phyloP scores from a whole-genome alignment of 169 alveolate genomes.

The Amoebophrya sp. region DNA sequence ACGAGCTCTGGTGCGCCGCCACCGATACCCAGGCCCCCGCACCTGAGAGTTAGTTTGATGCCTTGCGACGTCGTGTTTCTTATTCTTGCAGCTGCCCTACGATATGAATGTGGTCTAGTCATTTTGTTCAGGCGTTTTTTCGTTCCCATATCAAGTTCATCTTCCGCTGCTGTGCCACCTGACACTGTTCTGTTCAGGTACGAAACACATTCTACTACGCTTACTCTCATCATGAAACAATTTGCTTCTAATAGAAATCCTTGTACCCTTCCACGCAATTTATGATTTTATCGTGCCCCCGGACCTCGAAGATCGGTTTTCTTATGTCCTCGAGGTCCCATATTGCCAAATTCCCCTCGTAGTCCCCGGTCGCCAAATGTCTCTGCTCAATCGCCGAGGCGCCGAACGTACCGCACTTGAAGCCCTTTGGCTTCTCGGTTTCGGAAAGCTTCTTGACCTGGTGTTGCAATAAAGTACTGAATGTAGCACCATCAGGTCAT shows the following conservation, averaged over 20 bases:
- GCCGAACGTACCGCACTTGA: slow-evolving; percentile 48
- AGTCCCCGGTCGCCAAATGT: slow-evolving; percentile 49
- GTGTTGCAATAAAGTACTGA: not conserved
- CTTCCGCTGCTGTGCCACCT: too few relatives aligned
- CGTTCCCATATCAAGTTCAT: too few relatives aligned
- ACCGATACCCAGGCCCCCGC: slow-evolving; percentile 46
- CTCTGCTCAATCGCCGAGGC: slow-evolving; percentile 47
- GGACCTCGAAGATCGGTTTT: slow-evolving; percentile 37
- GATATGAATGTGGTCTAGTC: too few relatives aligned
- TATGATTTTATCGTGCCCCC: slow-evolving; percentile 6
- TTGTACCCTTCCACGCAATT: not conserved
- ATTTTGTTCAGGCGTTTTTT: too few relatives aligned
- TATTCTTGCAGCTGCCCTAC: too few relatives aligned
- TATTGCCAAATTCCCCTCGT: slow-evolving; percentile 40
- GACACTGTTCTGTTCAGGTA: too few relatives aligned
- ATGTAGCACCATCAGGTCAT: slow-evolving; percentile 27
- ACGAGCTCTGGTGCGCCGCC: slow-evolving; percentile 47
- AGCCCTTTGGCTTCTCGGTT: slow-evolving; percentile 46
- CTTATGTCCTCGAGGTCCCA: slow-evolving; percentile 47
- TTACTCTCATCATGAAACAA: too few relatives aligned
- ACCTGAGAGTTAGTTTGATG: not conserved
- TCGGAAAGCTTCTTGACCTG: slow-evolving; percentile 8
- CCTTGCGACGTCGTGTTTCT: too few relatives aligned
- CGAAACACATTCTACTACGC: too few relatives aligned
- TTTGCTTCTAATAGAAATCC: too few relatives aligned